These are phyloP conservation scores for Geum urbanum DNA, from an alignment of 306 rosid species.

Conservation along the genomic window DNA sequence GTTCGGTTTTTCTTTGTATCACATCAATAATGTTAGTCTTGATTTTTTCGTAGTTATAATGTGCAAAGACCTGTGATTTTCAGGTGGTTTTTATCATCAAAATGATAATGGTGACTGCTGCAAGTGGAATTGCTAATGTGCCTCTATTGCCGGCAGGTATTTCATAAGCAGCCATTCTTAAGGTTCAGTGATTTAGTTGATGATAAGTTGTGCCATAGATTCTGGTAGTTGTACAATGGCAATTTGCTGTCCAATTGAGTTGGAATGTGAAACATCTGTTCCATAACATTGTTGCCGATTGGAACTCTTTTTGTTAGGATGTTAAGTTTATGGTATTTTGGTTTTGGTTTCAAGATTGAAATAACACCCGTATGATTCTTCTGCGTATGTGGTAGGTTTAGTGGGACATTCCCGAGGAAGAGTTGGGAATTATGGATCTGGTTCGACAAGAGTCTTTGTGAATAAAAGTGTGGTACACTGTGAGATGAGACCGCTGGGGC, in stretches of 20 bases:
- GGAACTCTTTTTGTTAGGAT: neutral
- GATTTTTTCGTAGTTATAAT: neutral
- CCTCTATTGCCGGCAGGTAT: constrained; percentile 50
- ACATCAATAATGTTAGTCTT: neutral
- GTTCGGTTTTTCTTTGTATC: too few relatives aligned
- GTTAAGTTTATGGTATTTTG: neutral
- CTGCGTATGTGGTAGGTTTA: neutral
- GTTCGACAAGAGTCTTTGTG: constrained; percentile 24
- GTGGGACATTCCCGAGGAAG: constrained; percentile 16
- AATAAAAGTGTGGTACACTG: constrained; percentile 29
- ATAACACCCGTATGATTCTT: neutral
- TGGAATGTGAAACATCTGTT: neutral
- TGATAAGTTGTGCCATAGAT: neutral
- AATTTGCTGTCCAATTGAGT: neutral
- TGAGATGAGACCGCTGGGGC: constrained; percentile 14
- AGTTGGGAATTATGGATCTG: constrained; percentile 21
- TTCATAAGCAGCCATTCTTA: neutral
- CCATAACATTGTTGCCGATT: neutral
- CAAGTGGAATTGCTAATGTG: constrained; percentile 29
- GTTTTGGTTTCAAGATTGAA: neutral
- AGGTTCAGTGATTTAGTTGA: constrained; percentile 1
- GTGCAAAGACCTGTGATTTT: neutral
- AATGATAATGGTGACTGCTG: constrained; percentile 34
- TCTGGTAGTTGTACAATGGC: neutral
- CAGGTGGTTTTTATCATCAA: constrained; percentile 13